Conservation (phyloP, 805 yeast genomes). For the Komagataella pseudopastoris region DNA sequence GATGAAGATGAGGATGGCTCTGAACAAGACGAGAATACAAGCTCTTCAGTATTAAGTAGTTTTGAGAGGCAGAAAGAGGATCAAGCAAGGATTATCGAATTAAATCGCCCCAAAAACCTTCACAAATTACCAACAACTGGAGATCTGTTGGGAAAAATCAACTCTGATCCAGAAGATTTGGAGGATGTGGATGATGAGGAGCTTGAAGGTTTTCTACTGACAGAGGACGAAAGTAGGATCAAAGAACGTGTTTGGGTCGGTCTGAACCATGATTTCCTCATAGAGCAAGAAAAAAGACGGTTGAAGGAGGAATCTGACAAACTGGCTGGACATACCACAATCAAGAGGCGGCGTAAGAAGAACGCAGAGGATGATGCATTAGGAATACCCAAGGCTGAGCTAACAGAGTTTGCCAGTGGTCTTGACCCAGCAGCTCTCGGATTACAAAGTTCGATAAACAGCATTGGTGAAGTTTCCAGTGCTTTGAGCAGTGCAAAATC, state of each 20-base stretch:
- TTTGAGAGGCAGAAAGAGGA: slow-evolving; percentile 6
- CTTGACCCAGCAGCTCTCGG: slow-evolving; percentile 12
- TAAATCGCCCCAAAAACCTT: slow-evolving; percentile 41
- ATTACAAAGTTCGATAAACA: slow-evolving; percentile 28
- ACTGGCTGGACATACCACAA: slow-evolving; percentile 60
- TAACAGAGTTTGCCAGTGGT: slow-evolving; percentile 11
- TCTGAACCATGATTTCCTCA: slow-evolving; percentile 69
- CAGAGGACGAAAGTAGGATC: slow-evolving; percentile 52
- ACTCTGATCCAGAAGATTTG: slow-evolving; percentile 48
- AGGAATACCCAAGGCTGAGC: slow-evolving; percentile 13
- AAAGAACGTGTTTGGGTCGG: slow-evolving; percentile 88
- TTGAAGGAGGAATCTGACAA: slow-evolving; percentile 79
- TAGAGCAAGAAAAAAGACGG: slow-evolving; percentile 76
- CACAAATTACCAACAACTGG: slow-evolving; percentile 43
- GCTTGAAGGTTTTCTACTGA: slow-evolving; percentile 43
- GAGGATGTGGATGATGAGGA: slow-evolving; percentile 83
- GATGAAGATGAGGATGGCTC: slow-evolving; percentile 12
- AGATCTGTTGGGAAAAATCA: slow-evolving; percentile 35
- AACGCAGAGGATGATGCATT: slow-evolving; percentile 18
- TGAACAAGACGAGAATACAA: slow-evolving; percentile 12
- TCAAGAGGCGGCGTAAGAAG: slow-evolving; percentile 32
- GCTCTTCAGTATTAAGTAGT: slow-evolving; percentile 4
- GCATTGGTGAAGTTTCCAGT: slow-evolving; percentile 32
- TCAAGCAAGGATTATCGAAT: slow-evolving; percentile 18
- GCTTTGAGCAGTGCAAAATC: slow-evolving; percentile 74